Conservation (phyloP, 257 asterid species). For the Nicotiana paniculata region DNA sequence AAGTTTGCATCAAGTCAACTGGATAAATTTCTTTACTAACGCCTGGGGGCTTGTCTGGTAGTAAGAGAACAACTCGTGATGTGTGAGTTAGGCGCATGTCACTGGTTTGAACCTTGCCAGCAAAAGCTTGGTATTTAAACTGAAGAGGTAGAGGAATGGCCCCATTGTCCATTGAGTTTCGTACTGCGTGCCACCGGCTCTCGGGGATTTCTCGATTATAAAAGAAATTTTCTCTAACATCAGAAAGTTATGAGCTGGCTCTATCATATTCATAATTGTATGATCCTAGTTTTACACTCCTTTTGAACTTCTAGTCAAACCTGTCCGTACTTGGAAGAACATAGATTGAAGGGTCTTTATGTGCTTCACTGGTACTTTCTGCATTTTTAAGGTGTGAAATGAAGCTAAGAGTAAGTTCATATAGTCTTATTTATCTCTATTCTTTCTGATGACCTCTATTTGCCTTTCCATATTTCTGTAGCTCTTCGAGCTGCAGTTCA, state of each 20-base stretch:
- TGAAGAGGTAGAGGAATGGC: background rate
- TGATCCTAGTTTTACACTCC: background rate
- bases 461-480: constrained; percentile 22
- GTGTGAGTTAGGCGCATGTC: background rate
- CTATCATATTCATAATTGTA: background rate
- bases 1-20: background rate
- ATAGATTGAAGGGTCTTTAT: background rate
- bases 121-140: background rate
- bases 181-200: background rate
- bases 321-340: background rate
- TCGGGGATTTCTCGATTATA: background rate
- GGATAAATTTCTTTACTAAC: background rate
- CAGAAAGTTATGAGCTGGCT: background rate
- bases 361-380: background rate
- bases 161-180: background rate
- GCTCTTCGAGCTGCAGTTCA: constrained; percentile 87
- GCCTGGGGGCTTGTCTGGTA: background rate
- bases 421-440: background rate
- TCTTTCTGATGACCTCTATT: background rate
- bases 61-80: background rate
- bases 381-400: background rate
- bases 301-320: background rate
- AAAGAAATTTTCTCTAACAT: background rate
- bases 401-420: background rate
- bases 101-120: background rate